Base-by-base conservation (phyloP, 2,329 filamentous ascomycete species). In the Cordyceps cateniannulata region DNA sequence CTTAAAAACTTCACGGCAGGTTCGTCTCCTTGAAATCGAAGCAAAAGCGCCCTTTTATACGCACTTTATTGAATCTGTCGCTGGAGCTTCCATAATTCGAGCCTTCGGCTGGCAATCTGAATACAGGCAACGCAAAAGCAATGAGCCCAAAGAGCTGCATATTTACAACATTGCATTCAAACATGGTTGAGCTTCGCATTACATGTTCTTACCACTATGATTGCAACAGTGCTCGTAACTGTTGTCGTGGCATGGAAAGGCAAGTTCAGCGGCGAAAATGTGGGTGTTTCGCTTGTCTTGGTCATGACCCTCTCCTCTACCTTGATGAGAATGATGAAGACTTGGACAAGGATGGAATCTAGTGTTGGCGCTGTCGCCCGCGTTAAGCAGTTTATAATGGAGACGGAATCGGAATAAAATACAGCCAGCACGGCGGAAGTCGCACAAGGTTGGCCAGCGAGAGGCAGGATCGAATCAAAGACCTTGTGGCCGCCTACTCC, bases 161-260 rank as follows among this genome's bases (percentile, higher is more conserved):
- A 48, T 48, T 14, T 48, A 1, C 45, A 48, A 27, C 18, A 7
- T 16, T 48, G 45, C 24, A 27, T 48, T 16, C 24, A 27, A 27
- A 27, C 7, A 48, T 27, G 45, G 24, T 12, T 48, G 16, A 16
- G 45, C 12, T 18, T 48, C 27, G 45, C 45, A 24, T 16, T 48
- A 48, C 12, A 48, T 48, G 14, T 48, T 22, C 45, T 48, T 5
- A 48, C 14, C 14, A 4, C 45, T 12, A 18, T 27, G 5, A 70
- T 83, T 29, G 79, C 79, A 1, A 71, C 77, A 0, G 64, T 80
- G 2, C 64, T 83, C 3, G 76, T 82, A 5, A 69, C 62, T 1
- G 66, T 82, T 0, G 76, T 78, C 1, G 75, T 80, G 2, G 51
- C 62, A 38, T 66, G 81, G 8, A 61, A 62, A 42, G 27, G 42